Conservation (phyloP, 2,329 filamentous ascomycete species). For the Sporothrix curviconia region DNA sequence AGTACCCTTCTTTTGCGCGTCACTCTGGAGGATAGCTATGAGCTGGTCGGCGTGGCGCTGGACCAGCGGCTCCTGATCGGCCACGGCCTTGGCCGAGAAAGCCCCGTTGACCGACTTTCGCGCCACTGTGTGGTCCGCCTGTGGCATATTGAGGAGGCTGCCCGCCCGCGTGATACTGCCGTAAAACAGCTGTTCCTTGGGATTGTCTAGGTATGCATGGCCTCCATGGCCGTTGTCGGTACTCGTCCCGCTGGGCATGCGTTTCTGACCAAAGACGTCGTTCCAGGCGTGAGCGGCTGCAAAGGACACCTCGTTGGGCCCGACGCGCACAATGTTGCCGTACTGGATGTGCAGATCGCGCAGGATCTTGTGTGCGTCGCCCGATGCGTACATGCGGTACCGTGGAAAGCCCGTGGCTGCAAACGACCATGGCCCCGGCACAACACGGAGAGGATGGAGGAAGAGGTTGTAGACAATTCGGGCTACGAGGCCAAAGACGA, state of each 20-base stretch:
- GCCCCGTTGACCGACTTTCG: constrained; percentile 13
- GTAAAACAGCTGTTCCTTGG: constrained; percentile 16
- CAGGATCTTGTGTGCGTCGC: constrained; percentile 6
- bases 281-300: constrained; percentile 30
- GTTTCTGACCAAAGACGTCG: constrained; percentile 24
- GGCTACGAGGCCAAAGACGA: background rate
- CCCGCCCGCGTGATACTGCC: background rate
- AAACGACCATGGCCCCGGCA: constrained; percentile 28
- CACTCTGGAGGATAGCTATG: constrained; percentile 10
- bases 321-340: constrained; percentile 39
- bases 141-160: constrained; percentile 13
- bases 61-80: constrained; percentile 15
- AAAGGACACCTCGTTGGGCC: constrained; percentile 38
- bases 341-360: constrained; percentile 29
- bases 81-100: constrained; percentile 19
- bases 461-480: constrained; percentile 14
- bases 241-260: background rate
- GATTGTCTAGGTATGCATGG: constrained; percentile 6
- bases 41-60: constrained; percentile 12
- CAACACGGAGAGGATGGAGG: constrained; percentile 27
- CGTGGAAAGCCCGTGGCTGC: constrained; percentile 20
- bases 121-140: constrained; percentile 5
- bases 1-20: background rate
- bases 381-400: background rate
- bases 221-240: background rate